Evolutionary conservation across 2,329 filamentous ascomycete genomes (phyloP).

Genomic region (Fusarium circinatum): DNA sequence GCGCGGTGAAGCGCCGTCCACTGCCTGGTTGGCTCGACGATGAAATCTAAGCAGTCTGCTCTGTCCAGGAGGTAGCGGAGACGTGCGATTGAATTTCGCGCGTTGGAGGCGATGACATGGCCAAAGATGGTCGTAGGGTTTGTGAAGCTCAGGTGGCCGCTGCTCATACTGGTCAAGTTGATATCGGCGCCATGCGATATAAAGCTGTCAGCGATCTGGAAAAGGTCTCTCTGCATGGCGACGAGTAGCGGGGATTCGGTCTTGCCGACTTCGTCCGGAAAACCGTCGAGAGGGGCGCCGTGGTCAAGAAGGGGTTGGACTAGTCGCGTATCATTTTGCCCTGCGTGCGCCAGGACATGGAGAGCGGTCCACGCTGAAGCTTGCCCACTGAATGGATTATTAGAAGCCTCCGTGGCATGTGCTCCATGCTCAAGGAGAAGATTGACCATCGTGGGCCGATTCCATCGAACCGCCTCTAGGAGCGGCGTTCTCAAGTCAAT

Average conservation of each 20-base stretch:
- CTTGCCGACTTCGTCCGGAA: rapidly evolving
- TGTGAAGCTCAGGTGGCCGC: neutral
- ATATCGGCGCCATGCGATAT: neutral
- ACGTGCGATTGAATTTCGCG: neutral
- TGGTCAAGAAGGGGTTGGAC: neutral
- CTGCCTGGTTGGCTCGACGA: neutral
- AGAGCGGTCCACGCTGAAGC: neutral
- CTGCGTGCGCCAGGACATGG: neutral
- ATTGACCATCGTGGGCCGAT: neutral
- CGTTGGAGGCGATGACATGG: neutral
- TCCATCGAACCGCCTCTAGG: neutral
- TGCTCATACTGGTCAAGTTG: neutral
- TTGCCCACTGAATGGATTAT: neutral
- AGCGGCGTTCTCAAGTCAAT: neutral
- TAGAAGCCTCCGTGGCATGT: rapidly evolving
- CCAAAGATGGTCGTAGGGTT: neutral
- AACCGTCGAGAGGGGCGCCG: neutral
- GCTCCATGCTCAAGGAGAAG: neutral
- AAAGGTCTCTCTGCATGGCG: neutral
- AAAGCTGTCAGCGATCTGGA: neutral
- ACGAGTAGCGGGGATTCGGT: neutral
- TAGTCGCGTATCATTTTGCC: neutral
- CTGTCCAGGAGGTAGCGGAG: neutral
- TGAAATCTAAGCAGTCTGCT: rapidly evolving
- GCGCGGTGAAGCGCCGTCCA: neutral